phyloP scores from a whole-genome alignment of 331 rosid species.

The Prunus yedoensis region DNA sequence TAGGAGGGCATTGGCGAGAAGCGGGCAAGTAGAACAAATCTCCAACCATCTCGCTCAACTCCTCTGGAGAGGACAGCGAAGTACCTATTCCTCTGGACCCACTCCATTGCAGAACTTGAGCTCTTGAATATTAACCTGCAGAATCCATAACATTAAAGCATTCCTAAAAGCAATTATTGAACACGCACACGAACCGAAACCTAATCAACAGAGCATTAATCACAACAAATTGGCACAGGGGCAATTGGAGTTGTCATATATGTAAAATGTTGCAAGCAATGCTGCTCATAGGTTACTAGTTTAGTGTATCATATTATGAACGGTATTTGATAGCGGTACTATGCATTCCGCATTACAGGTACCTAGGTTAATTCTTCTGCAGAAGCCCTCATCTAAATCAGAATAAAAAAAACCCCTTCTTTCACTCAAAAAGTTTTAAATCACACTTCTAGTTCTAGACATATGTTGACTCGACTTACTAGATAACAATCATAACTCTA shows the following conservation, averaged over 20 bases:
- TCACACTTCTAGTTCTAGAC: background rate
- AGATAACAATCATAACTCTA: background rate
- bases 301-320: background rate
- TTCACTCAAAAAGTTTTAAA: background rate
- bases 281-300: background rate
- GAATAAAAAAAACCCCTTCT: background rate
- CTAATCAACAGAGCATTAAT: background rate
- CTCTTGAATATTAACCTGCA: constrained; percentile 74
- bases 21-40: constrained; percentile 88
- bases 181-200: background rate
- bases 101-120: constrained; percentile 74
- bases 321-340: background rate
- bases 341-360: background rate
- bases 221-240: background rate
- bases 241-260: background rate
- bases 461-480: background rate
- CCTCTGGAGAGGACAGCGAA: constrained; percentile 73
- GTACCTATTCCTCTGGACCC: constrained; percentile 79
- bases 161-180: background rate
- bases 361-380: background rate
- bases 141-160: background rate
- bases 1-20: constrained; percentile 95
- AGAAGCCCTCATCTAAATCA: background rate
- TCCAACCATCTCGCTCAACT: constrained; percentile 97
- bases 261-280: background rate